phyloP scores from a whole-genome alignment of 2,329 filamentous ascomycete genomes.

The Cytospora chrysosperma region DNA sequence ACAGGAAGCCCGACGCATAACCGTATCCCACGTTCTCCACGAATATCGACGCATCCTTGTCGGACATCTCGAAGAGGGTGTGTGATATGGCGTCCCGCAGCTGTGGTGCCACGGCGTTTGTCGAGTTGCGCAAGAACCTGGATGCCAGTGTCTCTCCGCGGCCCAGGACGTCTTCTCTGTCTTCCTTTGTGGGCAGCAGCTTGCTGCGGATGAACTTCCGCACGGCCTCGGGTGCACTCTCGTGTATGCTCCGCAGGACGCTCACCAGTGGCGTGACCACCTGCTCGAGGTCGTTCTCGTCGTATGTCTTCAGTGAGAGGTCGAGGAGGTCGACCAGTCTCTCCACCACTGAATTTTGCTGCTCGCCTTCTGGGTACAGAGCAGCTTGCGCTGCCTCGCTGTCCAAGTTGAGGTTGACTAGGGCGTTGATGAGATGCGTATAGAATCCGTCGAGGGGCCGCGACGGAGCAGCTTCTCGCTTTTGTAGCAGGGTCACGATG shows the following conservation, averaged over 20 bases:
- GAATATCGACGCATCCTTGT: slow-evolving; percentile 74
- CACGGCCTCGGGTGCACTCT: slow-evolving; percentile 62
- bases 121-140: slow-evolving; percentile 73
- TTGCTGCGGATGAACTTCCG: slow-evolving; percentile 61
- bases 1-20: slow-evolving; percentile 85
- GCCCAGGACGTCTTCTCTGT: slow-evolving; percentile 76
- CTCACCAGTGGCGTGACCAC: slow-evolving; percentile 72
- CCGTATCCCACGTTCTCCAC: slow-evolving; percentile 94
- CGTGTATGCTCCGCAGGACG: slow-evolving; percentile 69
- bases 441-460: slow-evolving; percentile 74
- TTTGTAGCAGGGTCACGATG: slow-evolving; percentile 69
- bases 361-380: slow-evolving; percentile 64
- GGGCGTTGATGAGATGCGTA: slow-evolving; percentile 71
- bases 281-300: slow-evolving; percentile 69
- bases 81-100: slow-evolving; percentile 73
- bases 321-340: slow-evolving; percentile 71
- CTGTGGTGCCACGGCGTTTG: slow-evolving; percentile 68
- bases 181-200: slow-evolving; percentile 74
- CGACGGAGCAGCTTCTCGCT: slow-evolving; percentile 51
- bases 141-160: slow-evolving; percentile 72
- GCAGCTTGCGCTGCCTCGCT: slow-evolving; percentile 51
- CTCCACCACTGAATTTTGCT: slow-evolving; percentile 56
- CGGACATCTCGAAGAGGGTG: slow-evolving; percentile 84
- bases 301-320: slow-evolving; percentile 61
- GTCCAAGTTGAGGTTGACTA: slow-evolving; percentile 75